Evolutionary conservation across 768 basidiomycete species (phyloP), one percentile per base, ranked within the genome.

Genomic region (Trametes elegans): DNA sequence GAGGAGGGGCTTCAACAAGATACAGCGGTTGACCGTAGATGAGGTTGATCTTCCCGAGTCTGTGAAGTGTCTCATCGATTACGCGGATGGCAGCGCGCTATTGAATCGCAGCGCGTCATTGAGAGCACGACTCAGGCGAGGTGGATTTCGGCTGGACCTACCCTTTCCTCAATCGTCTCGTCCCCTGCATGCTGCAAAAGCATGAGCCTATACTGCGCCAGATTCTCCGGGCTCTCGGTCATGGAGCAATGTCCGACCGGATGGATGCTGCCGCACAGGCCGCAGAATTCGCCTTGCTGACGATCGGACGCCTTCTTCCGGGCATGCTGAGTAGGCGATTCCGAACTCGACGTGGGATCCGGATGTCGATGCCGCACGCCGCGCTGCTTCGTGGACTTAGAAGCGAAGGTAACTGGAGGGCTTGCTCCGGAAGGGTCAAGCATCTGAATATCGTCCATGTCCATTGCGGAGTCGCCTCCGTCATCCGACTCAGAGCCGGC

Each of bases 141-240:
- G 14, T 19, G 18, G 41, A 14, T 39, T 54, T 42, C 10, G 14
- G 16, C 18, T 53, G 3, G 23, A 71, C 73, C 61, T 69, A 88
- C 89, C 62, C 88, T 74, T 32, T 78, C 75, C 65, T 86, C 82
- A 63, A 79, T 76, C 39, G 87, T 74, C 60, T 92, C 90, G 60
- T 84, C 83, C 14, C 79, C 77, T n/a, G 78, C 74, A 57, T 87
- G 76, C 26, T 79, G 68, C 57, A 90, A 68, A 32, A 91, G 69
- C 72, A 89, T 83, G 41, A 78, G 74, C 39, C 89, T 80, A 63
- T 83, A 90, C 61, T 88, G 82, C 11, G 81, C 79, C 19, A 92
- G 74, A 65, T 89, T 82, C 52, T 81, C 77, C 16, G 87, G 81
- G 45, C 71, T 75, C 21, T 84, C 77, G 7, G 80, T 81, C 89